A percentile compares a stretch with the other conserved stretches of the same genome.
These are phyloP conservation scores for Xylaria multiplex DNA, from an alignment of 2,329 filamentous ascomycete species.

Conservation along the genomic window DNA sequence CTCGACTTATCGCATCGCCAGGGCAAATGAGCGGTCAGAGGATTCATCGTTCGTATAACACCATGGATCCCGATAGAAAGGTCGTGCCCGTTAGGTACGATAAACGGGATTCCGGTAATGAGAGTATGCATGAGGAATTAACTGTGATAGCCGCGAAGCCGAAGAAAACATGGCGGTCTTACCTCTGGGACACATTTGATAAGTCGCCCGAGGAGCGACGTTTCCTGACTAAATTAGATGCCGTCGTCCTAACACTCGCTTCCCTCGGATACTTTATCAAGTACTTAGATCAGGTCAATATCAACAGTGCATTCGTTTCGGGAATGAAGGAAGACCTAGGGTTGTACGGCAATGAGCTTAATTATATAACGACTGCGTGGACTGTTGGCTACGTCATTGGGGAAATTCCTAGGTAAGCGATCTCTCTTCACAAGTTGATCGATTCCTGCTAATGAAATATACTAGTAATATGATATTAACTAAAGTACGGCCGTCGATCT, in stretches of 20 bases:
- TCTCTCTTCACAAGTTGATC: too few species aligned
- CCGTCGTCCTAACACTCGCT: slow-evolving; percentile 54
- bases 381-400: slow-evolving; percentile 49
- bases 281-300: slow-evolving; percentile 49
- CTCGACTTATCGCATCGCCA: not conserved
- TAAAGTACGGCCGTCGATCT: slow-evolving; percentile 51
- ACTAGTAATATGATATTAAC: slow-evolving; percentile 50
- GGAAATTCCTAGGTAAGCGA: slow-evolving; percentile 47
- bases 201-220: slow-evolving; percentile 54
- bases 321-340: slow-evolving; percentile 58
- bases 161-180: slow-evolving; percentile 57
- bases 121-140: slow-evolving; percentile 35
- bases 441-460: slow-evolving; percentile 27
- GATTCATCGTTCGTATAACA: slow-evolving; percentile 21
- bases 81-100: not conserved
- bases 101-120: not conserved
- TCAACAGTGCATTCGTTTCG: slow-evolving; percentile 57
- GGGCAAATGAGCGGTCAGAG: slow-evolving; percentile 6
- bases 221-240: slow-evolving; percentile 57
- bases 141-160: slow-evolving; percentile 40
- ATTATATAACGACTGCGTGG: slow-evolving; percentile 48
- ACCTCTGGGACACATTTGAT: slow-evolving; percentile 61
- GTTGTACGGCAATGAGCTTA: slow-evolving; percentile 55
- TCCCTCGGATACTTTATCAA: slow-evolving; percentile 58
- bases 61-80: slow-evolving; percentile 29